phyloP scores from a whole-genome alignment of 1,139 yeast species.

The Scheffersomyces parashehatae region DNA sequence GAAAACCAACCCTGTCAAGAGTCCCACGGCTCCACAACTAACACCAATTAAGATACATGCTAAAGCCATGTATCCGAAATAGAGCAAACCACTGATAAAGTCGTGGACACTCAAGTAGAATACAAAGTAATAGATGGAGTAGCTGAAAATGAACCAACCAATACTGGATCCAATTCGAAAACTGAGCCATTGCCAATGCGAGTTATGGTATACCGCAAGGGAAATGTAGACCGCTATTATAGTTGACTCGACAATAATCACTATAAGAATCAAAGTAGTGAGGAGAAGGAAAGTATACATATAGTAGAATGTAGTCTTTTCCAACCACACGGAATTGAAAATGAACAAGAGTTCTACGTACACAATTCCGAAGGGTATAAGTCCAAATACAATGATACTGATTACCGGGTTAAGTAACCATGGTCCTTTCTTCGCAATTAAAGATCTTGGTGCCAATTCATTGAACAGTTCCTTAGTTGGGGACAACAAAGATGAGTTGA shows the following conservation, averaged over 20 bases:
- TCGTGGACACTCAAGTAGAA: conserved; percentile 59
- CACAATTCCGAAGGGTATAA: conserved; percentile 77
- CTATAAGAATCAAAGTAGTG: conserved; percentile 57
- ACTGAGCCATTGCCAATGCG: conserved; percentile 84
- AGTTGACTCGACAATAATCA: conserved; percentile 73
- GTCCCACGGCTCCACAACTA: conserved; percentile 76
- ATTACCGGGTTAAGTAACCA: conserved; percentile 24
- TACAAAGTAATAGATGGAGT: conserved; percentile 68
- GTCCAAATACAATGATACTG: conserved; percentile 51
- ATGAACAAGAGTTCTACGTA: conserved; percentile 76
- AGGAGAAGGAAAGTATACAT: conserved; percentile 76
- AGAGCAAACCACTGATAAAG: conserved; percentile 67
- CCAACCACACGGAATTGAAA: conserved; percentile 78
- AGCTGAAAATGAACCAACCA: conserved; percentile 67
- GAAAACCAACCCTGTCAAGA: conserved; percentile 62
- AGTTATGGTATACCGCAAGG: conserved; percentile 58
- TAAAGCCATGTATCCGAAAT: conserved; percentile 70
- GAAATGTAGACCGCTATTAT: conserved; percentile 68
- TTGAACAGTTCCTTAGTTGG: not conserved
- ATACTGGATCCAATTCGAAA: conserved; percentile 73
- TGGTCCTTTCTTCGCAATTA: conserved; percentile 4
- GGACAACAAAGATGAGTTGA: not conserved
- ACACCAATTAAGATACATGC: conserved; percentile 64
- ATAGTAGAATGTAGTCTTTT: conserved; percentile 75
- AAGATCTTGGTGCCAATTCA: not conserved